These are phyloP conservation scores for Auricularia cornea DNA, from an alignment of 768 basidiomycete species.

Conservation along the genomic window DNA sequence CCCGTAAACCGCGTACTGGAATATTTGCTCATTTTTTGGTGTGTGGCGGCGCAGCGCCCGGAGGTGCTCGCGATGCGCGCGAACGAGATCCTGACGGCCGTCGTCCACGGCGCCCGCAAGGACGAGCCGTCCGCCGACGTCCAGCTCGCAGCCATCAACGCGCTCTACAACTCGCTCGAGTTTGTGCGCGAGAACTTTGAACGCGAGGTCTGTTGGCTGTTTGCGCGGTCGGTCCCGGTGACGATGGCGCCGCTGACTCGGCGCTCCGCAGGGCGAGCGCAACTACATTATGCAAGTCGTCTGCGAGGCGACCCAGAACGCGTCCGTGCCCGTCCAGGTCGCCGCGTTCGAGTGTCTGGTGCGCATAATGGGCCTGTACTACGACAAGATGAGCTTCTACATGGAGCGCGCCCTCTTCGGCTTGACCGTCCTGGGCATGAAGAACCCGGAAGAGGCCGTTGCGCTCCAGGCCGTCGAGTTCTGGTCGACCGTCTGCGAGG, in stretches of 20 bases:
- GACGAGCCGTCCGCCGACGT: conserved; percentile 90
- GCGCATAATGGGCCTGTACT: conserved; percentile 94
- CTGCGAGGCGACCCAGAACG: conserved; percentile 93
- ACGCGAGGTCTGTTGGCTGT: conserved; percentile 62
- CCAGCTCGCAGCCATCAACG: conserved; percentile 86
- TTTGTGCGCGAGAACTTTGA: conserved; percentile 98
- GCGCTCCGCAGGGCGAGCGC: conserved; percentile 70
- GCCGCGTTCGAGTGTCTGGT: conserved; percentile 94
- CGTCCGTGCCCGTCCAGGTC: conserved; percentile 76
- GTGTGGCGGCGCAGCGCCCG: conserved; percentile 56
- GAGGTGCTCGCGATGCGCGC: conserved; percentile 82
- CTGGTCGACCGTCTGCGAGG: conserved; percentile 98
- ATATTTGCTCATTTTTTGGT: background rate
- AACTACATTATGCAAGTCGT: conserved; percentile 99
- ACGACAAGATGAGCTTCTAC: conserved; percentile 98
- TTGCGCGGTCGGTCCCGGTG: conserved; percentile 6
- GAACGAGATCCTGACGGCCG: conserved; percentile 96
- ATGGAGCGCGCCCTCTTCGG: conserved; percentile 99
- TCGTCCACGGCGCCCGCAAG: conserved; percentile 95
- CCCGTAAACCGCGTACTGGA: conserved; percentile 4
- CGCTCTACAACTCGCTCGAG: conserved; percentile 90
- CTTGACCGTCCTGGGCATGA: conserved; percentile 96
- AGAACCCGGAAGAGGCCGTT: conserved; percentile 81
- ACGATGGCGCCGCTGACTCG: background rate
- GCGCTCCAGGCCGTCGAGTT: conserved; percentile 97